Conservation (phyloP, 2,329 filamentous ascomycete genomes). For the Diaporthe australafricana region DNA sequence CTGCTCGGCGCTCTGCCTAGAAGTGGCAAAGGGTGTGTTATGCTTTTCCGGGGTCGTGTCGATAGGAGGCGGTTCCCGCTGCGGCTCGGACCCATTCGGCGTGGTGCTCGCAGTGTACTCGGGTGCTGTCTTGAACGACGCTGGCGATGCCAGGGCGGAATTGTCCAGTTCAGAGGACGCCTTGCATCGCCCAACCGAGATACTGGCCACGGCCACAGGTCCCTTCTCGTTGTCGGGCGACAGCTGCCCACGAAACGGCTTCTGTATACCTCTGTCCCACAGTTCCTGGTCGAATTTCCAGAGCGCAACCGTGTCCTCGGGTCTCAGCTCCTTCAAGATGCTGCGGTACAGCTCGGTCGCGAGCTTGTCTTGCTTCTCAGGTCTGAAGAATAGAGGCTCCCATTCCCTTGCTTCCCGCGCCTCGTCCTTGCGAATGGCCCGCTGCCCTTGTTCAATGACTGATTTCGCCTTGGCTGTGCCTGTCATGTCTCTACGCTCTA, state of each 20-base stretch:
- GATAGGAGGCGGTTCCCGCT: background rate
- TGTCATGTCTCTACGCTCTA: constrained; percentile 24
- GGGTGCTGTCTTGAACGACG: constrained; percentile 33
- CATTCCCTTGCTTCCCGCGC: constrained; percentile 16
- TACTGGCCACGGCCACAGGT: background rate
- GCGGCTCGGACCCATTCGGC: constrained; percentile 3
- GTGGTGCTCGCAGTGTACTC: constrained; percentile 3
- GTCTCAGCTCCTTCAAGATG: constrained; percentile 21
- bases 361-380: background rate
- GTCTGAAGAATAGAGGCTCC: constrained; percentile 31
- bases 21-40: background rate
- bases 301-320: constrained; percentile 29
- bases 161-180: background rate
- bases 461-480: constrained; percentile 32
- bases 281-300: constrained; percentile 31
- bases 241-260: constrained; percentile 25
- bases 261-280: constrained; percentile 19
- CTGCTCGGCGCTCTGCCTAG: constrained; percentile 5
- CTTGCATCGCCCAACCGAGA: background rate
- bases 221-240: constrained; percentile 24
- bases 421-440: constrained; percentile 28
- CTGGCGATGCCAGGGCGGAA: constrained; percentile 16
- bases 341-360: constrained; percentile 29
- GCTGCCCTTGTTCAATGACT: constrained; percentile 32
- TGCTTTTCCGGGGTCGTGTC: background rate